Evolutionary conservation across 257 asterid genomes (phyloP), one percentile per base, ranked within the genome.

Genomic region (Linaria vulgaris): DNA sequence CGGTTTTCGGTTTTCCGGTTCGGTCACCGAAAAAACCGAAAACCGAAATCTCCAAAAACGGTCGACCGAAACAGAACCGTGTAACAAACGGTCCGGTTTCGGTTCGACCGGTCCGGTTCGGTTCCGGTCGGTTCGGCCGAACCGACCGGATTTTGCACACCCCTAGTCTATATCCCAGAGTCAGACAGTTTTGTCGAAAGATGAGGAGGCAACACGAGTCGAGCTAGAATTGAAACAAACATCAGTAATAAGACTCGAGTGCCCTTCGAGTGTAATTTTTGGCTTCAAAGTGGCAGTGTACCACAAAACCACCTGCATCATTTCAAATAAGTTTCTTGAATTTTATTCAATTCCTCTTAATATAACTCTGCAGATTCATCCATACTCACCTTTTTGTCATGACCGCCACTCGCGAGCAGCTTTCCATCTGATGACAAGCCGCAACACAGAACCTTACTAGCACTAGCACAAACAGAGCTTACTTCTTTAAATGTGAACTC

Each of bases 101-200:
- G n/a, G n/a, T n/a, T n/a, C n/a, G n/a, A n/a, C n/a, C n/a, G n/a
- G n/a, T n/a, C n/a, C n/a, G n/a, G n/a, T n/a, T n/a, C n/a, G n/a
- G n/a, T n/a, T n/a, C n/a, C n/a, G n/a, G n/a, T n/a, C n/a, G n/a
- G n/a, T n/a, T n/a, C n/a, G n/a, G n/a, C n/a, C n/a, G n/a, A n/a
- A n/a, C n/a, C n/a, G n/a, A n/a, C n/a, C n/a, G n/a, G n/a, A n/a
- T n/a, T n/a, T n/a, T n/a, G n/a, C n/a, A n/a, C n/a, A n/a, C n/a
- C n/a, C n/a, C n/a, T n/a, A n/a, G n/a, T 90, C 99, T 2, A 86
- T 95, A 63, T 90, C 99, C 97, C 97, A 90, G 72, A 94, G 96
- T 73, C 97, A 77, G 75, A 94, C 97, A 50, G 95, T 85, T 70
- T 90, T 94, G 84, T 94, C 99, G 59, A 84, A 94, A 13, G 97